Conservation (phyloP, 495 filamentous ascomycete genomes). For the Melanomma pulvis-pyrius region DNA sequence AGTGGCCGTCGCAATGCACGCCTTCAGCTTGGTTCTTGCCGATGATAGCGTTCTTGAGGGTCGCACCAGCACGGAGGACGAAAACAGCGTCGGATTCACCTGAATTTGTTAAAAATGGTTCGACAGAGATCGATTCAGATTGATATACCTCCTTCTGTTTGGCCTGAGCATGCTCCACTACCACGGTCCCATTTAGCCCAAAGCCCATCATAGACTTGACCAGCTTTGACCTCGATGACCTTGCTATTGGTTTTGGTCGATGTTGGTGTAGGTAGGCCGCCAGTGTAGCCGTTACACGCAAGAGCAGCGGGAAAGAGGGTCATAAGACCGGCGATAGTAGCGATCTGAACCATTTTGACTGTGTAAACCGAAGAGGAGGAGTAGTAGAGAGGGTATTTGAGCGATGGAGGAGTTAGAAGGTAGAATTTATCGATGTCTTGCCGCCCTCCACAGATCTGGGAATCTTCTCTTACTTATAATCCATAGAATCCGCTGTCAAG, state of each 20-base stretch:
- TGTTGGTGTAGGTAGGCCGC: neutral
- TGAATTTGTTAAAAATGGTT: constrained; percentile 1
- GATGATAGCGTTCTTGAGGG: constrained; percentile 52
- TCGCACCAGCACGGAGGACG: constrained; percentile 47
- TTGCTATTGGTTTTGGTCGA: constrained; percentile 6
- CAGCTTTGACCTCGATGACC: constrained; percentile 1
- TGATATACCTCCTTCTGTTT: constrained; percentile 1
- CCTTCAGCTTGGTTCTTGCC: constrained; percentile 52
- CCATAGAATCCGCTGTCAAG: neutral
- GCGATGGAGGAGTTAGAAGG: neutral
- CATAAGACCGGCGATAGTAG: neutral
- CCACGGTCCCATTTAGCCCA: constrained; percentile 8
- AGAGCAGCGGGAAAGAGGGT: neutral
- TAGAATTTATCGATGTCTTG: neutral
- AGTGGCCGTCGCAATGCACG: constrained; percentile 51
- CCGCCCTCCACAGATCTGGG: neutral
- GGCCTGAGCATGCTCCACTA: neutral
- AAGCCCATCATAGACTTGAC: neutral
- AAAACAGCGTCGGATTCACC: constrained; percentile 49
- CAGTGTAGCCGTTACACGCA: constrained; percentile 3
- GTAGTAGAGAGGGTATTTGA: neutral
- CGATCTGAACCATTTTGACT: neutral
- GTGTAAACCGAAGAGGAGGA: neutral
- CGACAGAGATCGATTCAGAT: too few relatives aligned
- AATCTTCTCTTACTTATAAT: neutral